Base-by-base conservation (phyloP, 805 yeast species). In the Saccharomycopsis fibuligera region DNA sequence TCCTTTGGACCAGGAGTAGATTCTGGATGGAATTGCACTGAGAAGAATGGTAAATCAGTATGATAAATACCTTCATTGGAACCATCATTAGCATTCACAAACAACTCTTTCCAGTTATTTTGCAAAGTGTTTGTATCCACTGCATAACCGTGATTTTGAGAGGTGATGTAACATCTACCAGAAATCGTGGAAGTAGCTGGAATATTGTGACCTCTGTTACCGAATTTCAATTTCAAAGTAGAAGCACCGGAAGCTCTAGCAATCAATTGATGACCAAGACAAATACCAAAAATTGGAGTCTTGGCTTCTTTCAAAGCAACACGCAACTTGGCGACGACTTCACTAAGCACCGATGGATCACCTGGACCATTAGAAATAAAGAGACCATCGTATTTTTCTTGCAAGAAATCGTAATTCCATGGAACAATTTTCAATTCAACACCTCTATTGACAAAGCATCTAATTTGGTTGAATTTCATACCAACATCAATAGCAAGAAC, bases 1-100 rank as follows among this genome's bases (percentile, higher is more conserved):
- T 93, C 99, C 66, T 96, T 81, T 66, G 99, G 99, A 66, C 99
- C 99, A 42, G 99, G 98, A 44, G 96, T 88, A 22, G 97, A 87
- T 74, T 93, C 99, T 23, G 99, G 99, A 67, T 93, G 99, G 77
- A 93, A 91, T 74, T 93, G 99, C 43, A 93, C 98, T 14, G 99
- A 93, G 76, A 93, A 93, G 65, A 75, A 84, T 35, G 99, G 99
- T 67, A 84, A 75, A 56, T 79, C 74, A 38, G 83, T 76, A 70
- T 91, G 87, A 73, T 88, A 91, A 55, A 93, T 88, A 81, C 99
- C 99, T 75, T 93, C 99, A 68, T 93, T 93, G 35, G 98, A 89
- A 48, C 90, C 91, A 69, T 93, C 99, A 64, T 93, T 93, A 53
- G 98, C 87, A 63, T 93, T 93, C 41, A 88, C 90, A 61, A 93